Conservation (phyloP, 768 basidiomycete species). For the Boletus eberwhitei region DNA sequence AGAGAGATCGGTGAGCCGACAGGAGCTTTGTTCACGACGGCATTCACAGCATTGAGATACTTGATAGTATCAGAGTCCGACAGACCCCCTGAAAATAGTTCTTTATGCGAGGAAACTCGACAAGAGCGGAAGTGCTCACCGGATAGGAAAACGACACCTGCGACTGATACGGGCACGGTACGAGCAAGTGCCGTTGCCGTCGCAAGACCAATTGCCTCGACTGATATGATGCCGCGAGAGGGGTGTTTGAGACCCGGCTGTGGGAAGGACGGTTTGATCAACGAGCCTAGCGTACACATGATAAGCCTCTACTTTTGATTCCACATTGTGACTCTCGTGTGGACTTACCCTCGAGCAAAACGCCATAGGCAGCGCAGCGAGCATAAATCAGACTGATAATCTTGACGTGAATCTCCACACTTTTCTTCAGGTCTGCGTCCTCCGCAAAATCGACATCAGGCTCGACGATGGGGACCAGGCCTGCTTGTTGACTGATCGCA, state of each 20-base stretch:
- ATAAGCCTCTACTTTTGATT: background rate
- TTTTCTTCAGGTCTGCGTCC: conserved; percentile 44
- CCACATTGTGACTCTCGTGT: background rate
- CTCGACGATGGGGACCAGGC: conserved; percentile 51
- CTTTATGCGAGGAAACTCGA: background rate
- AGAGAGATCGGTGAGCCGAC: conserved; percentile 31
- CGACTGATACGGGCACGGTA: conserved; percentile 43
- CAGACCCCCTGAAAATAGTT: conserved; percentile 37
- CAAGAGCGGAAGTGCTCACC: conserved; percentile 29
- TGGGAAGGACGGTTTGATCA: conserved; percentile 52
- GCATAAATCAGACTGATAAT: conserved; percentile 46
- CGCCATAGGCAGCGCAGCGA: conserved; percentile 42
- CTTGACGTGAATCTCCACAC: conserved; percentile 45
- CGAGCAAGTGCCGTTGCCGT: conserved; percentile 45
- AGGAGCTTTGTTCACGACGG: conserved; percentile 34
- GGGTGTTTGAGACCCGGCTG: conserved; percentile 46
- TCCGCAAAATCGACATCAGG: conserved; percentile 50
- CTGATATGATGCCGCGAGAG: conserved; percentile 34
- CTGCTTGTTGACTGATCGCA: conserved; percentile 48
- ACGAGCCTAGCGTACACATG: conserved; percentile 33
- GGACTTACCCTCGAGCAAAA: conserved; percentile 46
- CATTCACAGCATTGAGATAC: conserved; percentile 43
- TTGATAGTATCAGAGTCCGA: conserved; percentile 38
- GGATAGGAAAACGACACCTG: conserved; percentile 50
- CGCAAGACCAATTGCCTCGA: conserved; percentile 44